A percentile compares a stretch with the other conserved stretches of the same genome.
Conservation (phyloP, 495 filamentous ascomycete genomes). For the Penicillium riverlandense region DNA sequence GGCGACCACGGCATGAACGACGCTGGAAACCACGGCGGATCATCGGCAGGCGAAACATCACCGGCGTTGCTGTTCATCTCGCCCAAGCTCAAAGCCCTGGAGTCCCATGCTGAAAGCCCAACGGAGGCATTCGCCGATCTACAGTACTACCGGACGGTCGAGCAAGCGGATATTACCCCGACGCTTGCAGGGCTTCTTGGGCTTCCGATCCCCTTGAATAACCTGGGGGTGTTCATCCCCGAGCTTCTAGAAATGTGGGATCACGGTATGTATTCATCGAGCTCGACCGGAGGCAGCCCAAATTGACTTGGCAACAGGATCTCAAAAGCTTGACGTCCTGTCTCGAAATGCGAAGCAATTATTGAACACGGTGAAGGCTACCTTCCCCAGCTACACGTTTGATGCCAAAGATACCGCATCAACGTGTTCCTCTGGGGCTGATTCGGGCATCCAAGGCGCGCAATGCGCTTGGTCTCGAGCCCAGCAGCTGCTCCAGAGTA, state of each 20-base stretch:
- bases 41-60: constrained; percentile 86
- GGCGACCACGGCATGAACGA: constrained; percentile 99
- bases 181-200: constrained; percentile 84
- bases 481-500: constrained; percentile 9
- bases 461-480: constrained; percentile 57
- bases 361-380: constrained; percentile 59
- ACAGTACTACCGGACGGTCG: constrained; percentile 72
- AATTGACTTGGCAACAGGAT: constrained; percentile 10
- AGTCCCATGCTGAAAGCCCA: constrained; percentile 31
- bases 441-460: constrained; percentile 49
- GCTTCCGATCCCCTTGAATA: constrained; percentile 88
- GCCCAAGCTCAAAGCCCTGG: constrained; percentile 63
- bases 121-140: constrained; percentile 45
- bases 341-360: constrained; percentile 74
- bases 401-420: constrained; percentile 20
- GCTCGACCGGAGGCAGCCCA: neutral
- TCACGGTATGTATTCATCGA: constrained; percentile 29
- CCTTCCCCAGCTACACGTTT: constrained; percentile 55
- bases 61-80: constrained; percentile 88
- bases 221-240: constrained; percentile 78
- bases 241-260: constrained; percentile 72
- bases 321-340: constrained; percentile 58
- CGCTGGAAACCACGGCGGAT: constrained; percentile 93
- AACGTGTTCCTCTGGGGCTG: constrained; percentile 34
- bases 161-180: constrained; percentile 90